Conservation (phyloP, 2,329 filamentous ascomycete genomes). For the Monilinia fructicola region DNA sequence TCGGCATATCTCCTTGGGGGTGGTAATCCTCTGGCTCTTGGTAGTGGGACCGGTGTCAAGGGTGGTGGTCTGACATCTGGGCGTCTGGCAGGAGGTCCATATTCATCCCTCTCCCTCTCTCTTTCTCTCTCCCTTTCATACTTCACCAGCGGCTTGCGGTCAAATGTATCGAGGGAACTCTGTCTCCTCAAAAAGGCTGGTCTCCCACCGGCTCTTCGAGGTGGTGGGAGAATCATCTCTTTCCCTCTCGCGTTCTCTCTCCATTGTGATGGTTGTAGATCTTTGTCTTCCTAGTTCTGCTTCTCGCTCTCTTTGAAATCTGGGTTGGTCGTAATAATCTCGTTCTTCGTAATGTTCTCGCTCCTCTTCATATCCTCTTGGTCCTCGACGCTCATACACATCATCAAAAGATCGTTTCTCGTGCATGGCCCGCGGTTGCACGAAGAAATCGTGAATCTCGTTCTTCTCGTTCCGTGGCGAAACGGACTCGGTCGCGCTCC, state of each 20-base stretch:
- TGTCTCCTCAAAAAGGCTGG: slow-evolving; percentile 75
- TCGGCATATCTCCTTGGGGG: slow-evolving; percentile 59
- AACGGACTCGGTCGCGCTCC: slow-evolving; percentile 48
- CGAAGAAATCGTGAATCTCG: slow-evolving; percentile 49
- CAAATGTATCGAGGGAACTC: slow-evolving; percentile 87
- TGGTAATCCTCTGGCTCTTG: slow-evolving; percentile 60
- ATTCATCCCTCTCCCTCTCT: slow-evolving; percentile 59
- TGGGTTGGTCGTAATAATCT: slow-evolving; percentile 46
- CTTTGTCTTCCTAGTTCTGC: slow-evolving; percentile 42
- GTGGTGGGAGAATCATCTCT: slow-evolving; percentile 34
- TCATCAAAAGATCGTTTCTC: slow-evolving; percentile 52
- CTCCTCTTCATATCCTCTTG: slow-evolving; percentile 38
- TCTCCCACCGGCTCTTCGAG: slow-evolving; percentile 47
- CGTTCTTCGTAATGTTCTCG: slow-evolving; percentile 42
- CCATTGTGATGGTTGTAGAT: slow-evolving; percentile 38
- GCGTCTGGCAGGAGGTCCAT: slow-evolving; percentile 53
- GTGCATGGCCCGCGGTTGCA: slow-evolving; percentile 43
- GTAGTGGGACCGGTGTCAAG: slow-evolving; percentile 64
- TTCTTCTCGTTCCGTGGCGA: slow-evolving; percentile 47
- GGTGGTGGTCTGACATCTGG: slow-evolving; percentile 47
- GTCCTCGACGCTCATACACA: slow-evolving; percentile 48
- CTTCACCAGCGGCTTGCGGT: slow-evolving; percentile 65
- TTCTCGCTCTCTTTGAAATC: slow-evolving; percentile 51
- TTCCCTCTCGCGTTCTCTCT: slow-evolving; percentile 33
- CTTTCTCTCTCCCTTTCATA: slow-evolving; percentile 36